Evolutionary conservation across 805 yeast genomes (phyloP), one percentile per base, ranked within the genome.

Genomic region (Spathaspora hagerdaliae): DNA sequence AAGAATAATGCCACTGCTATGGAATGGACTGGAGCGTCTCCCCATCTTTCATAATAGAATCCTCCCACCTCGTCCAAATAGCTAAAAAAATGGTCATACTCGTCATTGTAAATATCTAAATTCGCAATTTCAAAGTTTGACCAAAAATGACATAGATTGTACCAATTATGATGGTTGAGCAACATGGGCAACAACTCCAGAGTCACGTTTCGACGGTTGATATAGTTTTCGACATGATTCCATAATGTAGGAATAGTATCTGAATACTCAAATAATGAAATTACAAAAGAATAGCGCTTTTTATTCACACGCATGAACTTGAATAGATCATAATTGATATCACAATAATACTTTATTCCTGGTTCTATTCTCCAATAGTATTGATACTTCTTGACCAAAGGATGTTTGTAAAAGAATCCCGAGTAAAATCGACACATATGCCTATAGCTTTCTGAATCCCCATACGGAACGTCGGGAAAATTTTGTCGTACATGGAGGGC

Each of bases 11-110:
- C 66, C 2, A 81, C 86, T 5, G 87, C 95, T 42, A 87, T 74
- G 0, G 95, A 79, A 65, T 87, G 96, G n/a, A 87, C 79, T 3
- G 96, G 96, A 0, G 96, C 96, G 65, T 88, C 96, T 15, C 96
- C 96, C 96, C 96, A 88, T 53, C 96, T 74, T 67, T 88, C 94
- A 59, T 86, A 85, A 61, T 79, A 87, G 61, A 87, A 87, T 0
- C 95, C 96, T 46, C 95, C 95, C 2, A 77, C 61, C 39, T 63
- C 48, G 59, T 87, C 96, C 38, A 87, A 67, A 58, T 68, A 67
- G 19, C 84, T 70, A 59, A 86, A 86, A 64, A 77, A 85, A 7
- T 74, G 69, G 38, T 73, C 69, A 64, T 85, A 86, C 15, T 75
- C 71, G 33, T 72, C 62, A 52, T 89, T 70, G 78, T 82, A 83